Conservation (phyloP, 805 yeast species). For the Soucietia sequanensis region DNA sequence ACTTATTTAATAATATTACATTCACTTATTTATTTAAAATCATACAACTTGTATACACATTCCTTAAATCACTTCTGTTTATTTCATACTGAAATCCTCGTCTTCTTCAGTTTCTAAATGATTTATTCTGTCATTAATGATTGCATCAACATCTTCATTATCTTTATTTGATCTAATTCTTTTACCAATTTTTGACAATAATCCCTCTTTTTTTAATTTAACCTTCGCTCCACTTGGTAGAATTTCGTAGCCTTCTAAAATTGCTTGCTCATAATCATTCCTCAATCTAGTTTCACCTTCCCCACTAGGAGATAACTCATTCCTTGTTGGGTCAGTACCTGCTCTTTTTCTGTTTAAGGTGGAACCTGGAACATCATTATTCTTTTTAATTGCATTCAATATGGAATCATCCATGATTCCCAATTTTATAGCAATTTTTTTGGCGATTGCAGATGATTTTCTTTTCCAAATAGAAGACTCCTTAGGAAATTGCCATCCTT, state of each 20-base stretch:
- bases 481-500: constrained; percentile 71
- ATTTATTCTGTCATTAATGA: constrained; percentile 48
- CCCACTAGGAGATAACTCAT: constrained; percentile 52
- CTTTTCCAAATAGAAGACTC: constrained; percentile 33
- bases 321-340: constrained; percentile 44
- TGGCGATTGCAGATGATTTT: constrained; percentile 3
- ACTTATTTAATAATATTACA: too few species aligned
- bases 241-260: constrained; percentile 46
- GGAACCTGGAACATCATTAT: constrained; percentile 30
- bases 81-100: not conserved
- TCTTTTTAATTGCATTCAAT: not conserved
- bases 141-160: constrained; percentile 49
- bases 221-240: constrained; percentile 75
- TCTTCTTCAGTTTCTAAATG: constrained; percentile 6
- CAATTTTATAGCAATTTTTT: constrained; percentile 16
- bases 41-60: too few species aligned
- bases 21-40: too few species aligned
- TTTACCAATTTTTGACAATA: constrained; percentile 30
- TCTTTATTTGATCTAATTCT: constrained; percentile 34
- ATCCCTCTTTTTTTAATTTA: constrained; percentile 28
- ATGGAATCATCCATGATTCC: constrained; percentile 8
- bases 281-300: constrained; percentile 27
- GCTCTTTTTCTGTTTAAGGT: constrained; percentile 47
- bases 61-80: too few species aligned
- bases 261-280: constrained; percentile 29